Conservation (phyloP, 83 land plant species). For the Diphasiastrum complanatum region DNA sequence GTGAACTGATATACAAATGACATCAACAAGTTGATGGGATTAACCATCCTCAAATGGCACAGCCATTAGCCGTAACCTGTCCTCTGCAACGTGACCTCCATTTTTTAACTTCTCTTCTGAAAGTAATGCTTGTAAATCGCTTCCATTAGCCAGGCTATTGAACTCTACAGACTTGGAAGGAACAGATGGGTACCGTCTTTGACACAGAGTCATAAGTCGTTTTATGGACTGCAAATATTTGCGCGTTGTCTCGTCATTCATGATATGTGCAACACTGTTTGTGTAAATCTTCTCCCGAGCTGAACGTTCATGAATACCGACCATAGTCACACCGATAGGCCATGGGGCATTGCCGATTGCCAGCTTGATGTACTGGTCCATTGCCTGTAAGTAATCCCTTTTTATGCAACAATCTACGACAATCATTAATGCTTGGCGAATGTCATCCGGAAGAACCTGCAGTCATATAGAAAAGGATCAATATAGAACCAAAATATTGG, state of each 20-base stretch:
- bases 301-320: conserved; percentile 99
- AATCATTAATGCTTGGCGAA: conserved; percentile 65
- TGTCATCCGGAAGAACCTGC: conserved; percentile 91
- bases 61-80: conserved; percentile 56
- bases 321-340: conserved; percentile 99
- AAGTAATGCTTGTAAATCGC: conserved; percentile 83
- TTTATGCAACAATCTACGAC: conserved; percentile 77
- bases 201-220: conserved; percentile 91
- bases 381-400: conserved; percentile 87
- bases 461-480: not conserved
- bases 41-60: conserved; percentile 23
- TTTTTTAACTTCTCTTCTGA: conserved; percentile 43
- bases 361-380: conserved; percentile 93
- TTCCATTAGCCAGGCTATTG: conserved; percentile 96
- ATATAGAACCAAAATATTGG: not conserved
- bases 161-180: conserved; percentile 97
- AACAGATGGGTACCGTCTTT: conserved; percentile 81
- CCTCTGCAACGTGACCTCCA: conserved; percentile 40
- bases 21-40: too few relatives aligned
- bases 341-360: conserved; percentile 99
- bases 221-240: conserved; percentile 92
- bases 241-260: conserved; percentile 98
- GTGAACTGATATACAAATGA: too few relatives aligned
- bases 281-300: conserved; percentile 98
- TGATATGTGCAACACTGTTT: conserved; percentile 97